Evolutionary conservation across 192 early-diverging fungal species (phyloP).

Genomic region (Coemansia sp.): DNA sequence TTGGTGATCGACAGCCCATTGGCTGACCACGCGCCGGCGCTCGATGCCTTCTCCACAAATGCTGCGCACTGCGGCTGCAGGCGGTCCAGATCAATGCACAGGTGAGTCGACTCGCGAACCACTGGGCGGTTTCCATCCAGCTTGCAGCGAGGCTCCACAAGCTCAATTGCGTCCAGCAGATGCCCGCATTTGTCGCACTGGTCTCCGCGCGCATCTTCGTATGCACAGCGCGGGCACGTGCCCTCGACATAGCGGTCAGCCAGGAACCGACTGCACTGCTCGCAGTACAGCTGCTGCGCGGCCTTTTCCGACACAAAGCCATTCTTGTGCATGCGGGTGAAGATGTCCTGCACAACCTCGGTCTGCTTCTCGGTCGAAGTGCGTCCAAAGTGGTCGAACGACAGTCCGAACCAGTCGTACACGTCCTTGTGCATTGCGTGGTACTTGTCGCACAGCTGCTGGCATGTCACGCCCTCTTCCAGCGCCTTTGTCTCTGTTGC

Average conservation of each 20-base stretch:
- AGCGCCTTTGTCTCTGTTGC: constrained; percentile 98
- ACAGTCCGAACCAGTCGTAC: constrained; percentile 94
- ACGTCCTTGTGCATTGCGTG: constrained; percentile 77
- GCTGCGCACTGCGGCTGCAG: constrained; percentile 74
- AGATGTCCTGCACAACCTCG: constrained; percentile 91
- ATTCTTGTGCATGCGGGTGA: constrained; percentile 68
- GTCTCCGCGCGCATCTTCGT: constrained; percentile 94
- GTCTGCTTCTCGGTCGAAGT: constrained; percentile 90
- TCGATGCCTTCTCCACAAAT: constrained; percentile 70
- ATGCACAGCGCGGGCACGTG: constrained; percentile 85
- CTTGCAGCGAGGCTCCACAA: constrained; percentile 94
- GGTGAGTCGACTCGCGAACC: constrained; percentile 78
- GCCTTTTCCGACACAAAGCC: constrained; percentile 70
- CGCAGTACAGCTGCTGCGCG: constrained; percentile 91
- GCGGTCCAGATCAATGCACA: constrained; percentile 84
- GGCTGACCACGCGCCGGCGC: constrained; percentile 80
- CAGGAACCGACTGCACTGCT: constrained; percentile 82
- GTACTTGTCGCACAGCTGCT: constrained; percentile 98
- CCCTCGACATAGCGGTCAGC: constrained; percentile 99
- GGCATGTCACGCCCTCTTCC: constrained; percentile 85
- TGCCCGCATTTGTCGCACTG: constrained; percentile 96
- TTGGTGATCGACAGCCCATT: constrained; percentile 88
- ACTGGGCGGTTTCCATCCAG: constrained; percentile 80
- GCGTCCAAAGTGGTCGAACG: constrained; percentile 95
- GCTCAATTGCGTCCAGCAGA: constrained; percentile 87